Evolutionary conservation across 768 basidiomycete species (phyloP).

Genomic region (Chalciporus pseudorubinellus): DNA sequence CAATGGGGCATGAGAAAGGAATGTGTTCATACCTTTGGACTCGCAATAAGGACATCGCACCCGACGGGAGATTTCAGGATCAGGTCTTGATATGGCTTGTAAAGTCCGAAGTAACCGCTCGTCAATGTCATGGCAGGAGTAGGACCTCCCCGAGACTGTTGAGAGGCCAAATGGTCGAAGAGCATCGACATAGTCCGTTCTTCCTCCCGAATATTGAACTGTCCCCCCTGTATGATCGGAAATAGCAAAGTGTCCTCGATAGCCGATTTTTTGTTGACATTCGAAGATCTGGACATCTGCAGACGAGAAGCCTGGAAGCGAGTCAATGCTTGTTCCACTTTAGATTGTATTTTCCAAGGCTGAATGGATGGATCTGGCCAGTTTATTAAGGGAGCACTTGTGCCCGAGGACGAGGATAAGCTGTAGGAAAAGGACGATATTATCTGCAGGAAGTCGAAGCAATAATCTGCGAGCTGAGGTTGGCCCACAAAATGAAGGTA

Average conservation of each 20-base stretch:
- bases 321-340: conserved; percentile 54
- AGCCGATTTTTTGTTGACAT: conserved; percentile 22
- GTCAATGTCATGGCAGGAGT: conserved; percentile 76
- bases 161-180: conserved; percentile 47
- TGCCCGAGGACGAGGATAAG: conserved; percentile 28
- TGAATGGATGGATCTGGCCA: conserved; percentile 69
- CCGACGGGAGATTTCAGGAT: conserved; percentile 58
- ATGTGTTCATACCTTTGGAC: conserved; percentile 64
- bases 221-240: conserved; percentile 88
- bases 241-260: conserved; percentile 53
- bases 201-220: conserved; percentile 84
- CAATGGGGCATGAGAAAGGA: background rate
- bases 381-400: conserved; percentile 49
- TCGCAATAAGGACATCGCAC: conserved; percentile 78
- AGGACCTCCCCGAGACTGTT: conserved; percentile 3
- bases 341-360: conserved; percentile 66
- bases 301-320: conserved; percentile 54
- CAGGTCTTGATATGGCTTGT: conserved; percentile 72
- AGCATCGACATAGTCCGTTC: conserved; percentile 59
- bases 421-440: conserved; percentile 73
- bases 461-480: conserved; percentile 72
- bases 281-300: conserved; percentile 11
- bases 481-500: conserved; percentile 75
- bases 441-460: conserved; percentile 69
- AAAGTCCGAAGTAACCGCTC: conserved; percentile 93